Evolutionary conservation across 1,284 basidiomycete genomes (phyloP).

Genomic region (Cutaneotrichosporon arboriforme): DNA sequence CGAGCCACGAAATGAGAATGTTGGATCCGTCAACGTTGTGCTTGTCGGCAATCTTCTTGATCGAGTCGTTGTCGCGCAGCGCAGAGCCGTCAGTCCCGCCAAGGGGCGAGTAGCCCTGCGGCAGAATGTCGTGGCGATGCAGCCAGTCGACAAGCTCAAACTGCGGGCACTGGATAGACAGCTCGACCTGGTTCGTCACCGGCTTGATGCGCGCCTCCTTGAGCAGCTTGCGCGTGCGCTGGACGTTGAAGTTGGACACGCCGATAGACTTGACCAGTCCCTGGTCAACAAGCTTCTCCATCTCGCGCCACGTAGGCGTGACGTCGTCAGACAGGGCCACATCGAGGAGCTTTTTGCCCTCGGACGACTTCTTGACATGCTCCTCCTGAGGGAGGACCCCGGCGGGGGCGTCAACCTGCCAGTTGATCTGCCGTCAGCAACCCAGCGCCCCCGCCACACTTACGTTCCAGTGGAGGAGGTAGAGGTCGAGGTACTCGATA

Average conservation of each 20-base stretch:
- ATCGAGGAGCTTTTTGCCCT: constrained; percentile 55
- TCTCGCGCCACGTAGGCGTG: constrained; percentile 59
- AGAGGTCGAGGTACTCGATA: constrained; percentile 71
- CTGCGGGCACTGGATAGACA: constrained; percentile 76
- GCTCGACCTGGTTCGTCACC: constrained; percentile 71
- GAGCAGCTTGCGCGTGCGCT: constrained; percentile 65
- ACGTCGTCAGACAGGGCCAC: constrained; percentile 63
- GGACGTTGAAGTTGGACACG: constrained; percentile 63
- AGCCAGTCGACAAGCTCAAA: constrained; percentile 66
- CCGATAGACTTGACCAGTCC: constrained; percentile 60
- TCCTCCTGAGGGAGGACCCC: constrained; percentile 31
- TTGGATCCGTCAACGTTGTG: constrained; percentile 70
- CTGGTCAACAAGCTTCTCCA: constrained; percentile 53
- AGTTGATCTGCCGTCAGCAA: constrained; percentile 32
- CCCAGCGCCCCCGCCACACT: constrained; percentile 14
- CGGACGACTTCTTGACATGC: constrained; percentile 35
- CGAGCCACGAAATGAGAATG: constrained; percentile 70
- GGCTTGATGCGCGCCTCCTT: constrained; percentile 52
- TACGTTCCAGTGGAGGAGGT: constrained; percentile 71
- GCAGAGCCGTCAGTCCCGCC: constrained; percentile 64
- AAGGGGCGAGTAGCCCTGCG: constrained; percentile 74
- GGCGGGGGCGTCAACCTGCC: constrained; percentile 38
- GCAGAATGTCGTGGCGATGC: constrained; percentile 56
- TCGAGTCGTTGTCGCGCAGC: constrained; percentile 58
- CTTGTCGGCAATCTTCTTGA: constrained; percentile 59